Evolutionary conservation across 2,329 filamentous ascomycete species (phyloP).

Genomic region (Aureobasidium lini): DNA sequence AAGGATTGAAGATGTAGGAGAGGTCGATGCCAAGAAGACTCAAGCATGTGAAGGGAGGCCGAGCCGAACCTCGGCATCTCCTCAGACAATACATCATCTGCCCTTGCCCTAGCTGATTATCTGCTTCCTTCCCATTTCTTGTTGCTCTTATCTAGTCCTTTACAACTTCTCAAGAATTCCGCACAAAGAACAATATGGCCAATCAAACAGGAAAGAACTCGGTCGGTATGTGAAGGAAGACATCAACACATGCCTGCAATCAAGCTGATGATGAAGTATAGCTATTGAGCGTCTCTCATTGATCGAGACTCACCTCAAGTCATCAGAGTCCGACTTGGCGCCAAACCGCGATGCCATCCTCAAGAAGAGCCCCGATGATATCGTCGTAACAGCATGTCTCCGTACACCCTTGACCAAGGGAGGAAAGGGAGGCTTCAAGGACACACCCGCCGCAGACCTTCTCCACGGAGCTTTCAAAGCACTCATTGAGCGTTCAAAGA

Average conservation of each 20-base stretch:
- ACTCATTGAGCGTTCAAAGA: conserved; percentile 74
- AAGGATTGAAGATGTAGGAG: neutral
- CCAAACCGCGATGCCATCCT: conserved; percentile 37
- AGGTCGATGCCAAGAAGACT: neutral
- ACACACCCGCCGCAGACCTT: conserved; percentile 79
- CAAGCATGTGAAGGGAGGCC: conserved; percentile 4
- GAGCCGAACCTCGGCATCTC: conserved; percentile 11
- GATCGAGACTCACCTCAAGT: conserved; percentile 46
- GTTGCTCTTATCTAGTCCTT: neutral
- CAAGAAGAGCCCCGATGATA: conserved; percentile 54
- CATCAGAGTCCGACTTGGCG: conserved; percentile 29
- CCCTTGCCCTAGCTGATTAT: neutral
- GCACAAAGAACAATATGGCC: conserved; percentile 5
- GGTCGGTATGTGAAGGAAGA: neutral
- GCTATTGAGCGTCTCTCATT: conserved; percentile 53
- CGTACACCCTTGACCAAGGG: conserved; percentile 89
- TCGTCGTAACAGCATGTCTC: conserved; percentile 88
- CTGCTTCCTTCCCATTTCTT: neutral
- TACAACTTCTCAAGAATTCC: neutral
- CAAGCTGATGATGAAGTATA: conserved; percentile 21
- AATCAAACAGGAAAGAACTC: conserved; percentile 15
- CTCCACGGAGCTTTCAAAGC: conserved; percentile 76
- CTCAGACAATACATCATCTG: conserved; percentile 6
- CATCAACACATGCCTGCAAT: neutral
- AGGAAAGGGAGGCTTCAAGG: conserved; percentile 91